phyloP scores from a whole-genome alignment of 1,284 basidiomycete species.

The Gymnopus androsaceus region DNA sequence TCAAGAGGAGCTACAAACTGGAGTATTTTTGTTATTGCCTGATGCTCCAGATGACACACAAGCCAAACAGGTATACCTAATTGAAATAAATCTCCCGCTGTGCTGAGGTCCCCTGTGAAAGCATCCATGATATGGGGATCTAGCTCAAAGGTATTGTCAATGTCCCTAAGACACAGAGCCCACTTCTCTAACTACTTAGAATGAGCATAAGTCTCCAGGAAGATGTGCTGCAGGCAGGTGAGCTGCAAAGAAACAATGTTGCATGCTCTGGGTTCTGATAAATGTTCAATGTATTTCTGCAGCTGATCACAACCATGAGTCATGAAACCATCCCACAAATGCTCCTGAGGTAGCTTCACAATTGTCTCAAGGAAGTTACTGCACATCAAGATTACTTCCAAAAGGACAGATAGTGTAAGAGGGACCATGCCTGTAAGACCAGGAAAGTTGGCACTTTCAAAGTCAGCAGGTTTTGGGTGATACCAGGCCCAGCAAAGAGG shows the following conservation, averaged over 20 bases:
- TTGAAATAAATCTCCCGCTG: not conserved
- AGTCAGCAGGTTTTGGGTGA: not conserved
- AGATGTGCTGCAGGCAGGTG: not conserved
- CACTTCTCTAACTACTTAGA: not conserved
- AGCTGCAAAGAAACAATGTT: not conserved
- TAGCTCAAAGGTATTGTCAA: not conserved
- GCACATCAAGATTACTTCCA: not conserved
- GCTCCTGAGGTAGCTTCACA: not conserved
- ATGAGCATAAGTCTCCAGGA: slow-evolving; percentile 8
- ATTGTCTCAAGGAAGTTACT: not conserved
- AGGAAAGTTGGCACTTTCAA: not conserved
- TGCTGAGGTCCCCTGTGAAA: not conserved
- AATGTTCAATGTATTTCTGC: not conserved
- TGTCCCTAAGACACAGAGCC: not conserved
- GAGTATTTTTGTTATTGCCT: not conserved
- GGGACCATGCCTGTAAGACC: not conserved
- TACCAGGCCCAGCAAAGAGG: slow-evolving; percentile 3
- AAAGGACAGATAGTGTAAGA: not conserved
- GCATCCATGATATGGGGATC: slow-evolving; percentile 6
- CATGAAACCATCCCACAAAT: not conserved
- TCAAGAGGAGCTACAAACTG: not conserved
- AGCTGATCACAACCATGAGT: not conserved
- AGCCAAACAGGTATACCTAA: slow-evolving; percentile 12
- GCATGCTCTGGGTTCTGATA: not conserved
- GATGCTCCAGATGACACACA: not conserved